Percentiles rank a stretch among this genome's conserved stretches.
Evolutionary conservation across 2,329 filamentous ascomycete species (phyloP).

Genomic region (Aspergillus flavus): DNA sequence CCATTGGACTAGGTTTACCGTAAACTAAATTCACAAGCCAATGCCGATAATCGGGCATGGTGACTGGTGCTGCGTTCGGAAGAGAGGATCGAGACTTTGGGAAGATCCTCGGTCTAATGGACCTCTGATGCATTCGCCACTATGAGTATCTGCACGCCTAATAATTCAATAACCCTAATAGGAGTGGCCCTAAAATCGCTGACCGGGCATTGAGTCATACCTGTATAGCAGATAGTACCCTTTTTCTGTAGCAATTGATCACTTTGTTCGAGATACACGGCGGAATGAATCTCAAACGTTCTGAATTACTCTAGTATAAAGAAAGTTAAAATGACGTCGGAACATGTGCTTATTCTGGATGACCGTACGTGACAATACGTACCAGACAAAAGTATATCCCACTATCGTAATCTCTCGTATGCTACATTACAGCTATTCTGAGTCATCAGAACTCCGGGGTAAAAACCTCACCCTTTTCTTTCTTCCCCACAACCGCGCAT

Average conservation of each 20-base stretch:
- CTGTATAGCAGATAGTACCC: background rate
- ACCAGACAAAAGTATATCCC: background rate
- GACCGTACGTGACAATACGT: slow-evolving; percentile 21
- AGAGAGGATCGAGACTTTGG: slow-evolving; percentile 39
- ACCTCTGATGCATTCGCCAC: slow-evolving; percentile 12
- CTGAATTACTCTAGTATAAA: background rate
- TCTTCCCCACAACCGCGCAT: background rate
- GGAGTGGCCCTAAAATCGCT: too few relatives aligned
- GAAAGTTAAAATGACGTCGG: background rate
- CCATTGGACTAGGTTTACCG: slow-evolving; percentile 12
- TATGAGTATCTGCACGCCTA: slow-evolving; percentile 18
- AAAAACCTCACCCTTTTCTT: background rate
- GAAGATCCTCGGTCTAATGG: slow-evolving; percentile 45
- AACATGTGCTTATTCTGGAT: background rate
- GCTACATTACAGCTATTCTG: background rate
- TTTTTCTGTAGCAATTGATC: background rate
- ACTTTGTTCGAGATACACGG: background rate
- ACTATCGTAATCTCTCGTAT: background rate
- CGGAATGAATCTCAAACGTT: background rate
- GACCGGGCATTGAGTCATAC: background rate
- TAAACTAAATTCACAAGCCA: slow-evolving; percentile 31
- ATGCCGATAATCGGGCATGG: slow-evolving; percentile 29
- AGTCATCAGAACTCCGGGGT: slow-evolving; percentile 1
- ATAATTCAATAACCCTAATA: background rate
- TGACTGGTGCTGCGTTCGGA: slow-evolving; percentile 32